phyloP scores from a whole-genome alignment of 768 basidiomycete species.

The Tulasnella sp. region DNA sequence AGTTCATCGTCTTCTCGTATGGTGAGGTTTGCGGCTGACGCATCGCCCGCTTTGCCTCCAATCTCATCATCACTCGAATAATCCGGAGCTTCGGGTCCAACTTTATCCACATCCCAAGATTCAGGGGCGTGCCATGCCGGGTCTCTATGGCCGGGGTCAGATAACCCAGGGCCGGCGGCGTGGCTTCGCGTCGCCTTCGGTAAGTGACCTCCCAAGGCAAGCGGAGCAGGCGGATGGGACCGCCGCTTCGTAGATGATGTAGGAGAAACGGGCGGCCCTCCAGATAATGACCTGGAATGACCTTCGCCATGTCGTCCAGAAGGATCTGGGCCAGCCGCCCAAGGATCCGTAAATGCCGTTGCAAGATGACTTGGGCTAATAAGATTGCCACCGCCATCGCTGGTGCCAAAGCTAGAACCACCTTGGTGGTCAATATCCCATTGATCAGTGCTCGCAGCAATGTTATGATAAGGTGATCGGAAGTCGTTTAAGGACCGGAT shows the following conservation, averaged over 20 bases:
- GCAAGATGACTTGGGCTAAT: neutral
- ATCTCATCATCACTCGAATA: constrained; percentile 10
- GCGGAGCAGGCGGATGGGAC: no score
- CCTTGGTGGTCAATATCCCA: neutral
- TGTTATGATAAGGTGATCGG: neutral
- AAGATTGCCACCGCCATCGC: constrained; percentile 7
- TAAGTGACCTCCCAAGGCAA: no score
- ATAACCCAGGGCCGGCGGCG: no score
- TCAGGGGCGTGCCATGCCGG: constrained; percentile 56
- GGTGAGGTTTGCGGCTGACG: neutral
- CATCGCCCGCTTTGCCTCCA: neutral
- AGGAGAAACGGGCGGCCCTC: no score
- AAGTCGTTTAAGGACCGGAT: constrained; percentile 5
- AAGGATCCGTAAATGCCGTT: constrained; percentile 8
- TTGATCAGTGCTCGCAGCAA: neutral
- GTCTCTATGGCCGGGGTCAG: constrained; percentile 23
- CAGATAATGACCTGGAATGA: no score
- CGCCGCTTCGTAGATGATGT: no score
- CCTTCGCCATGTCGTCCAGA: no score
- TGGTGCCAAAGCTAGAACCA: neutral
- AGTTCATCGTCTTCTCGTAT: neutral
- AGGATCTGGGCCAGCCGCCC: no score
- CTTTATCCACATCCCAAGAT: constrained; percentile 57
- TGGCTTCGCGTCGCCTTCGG: no score
- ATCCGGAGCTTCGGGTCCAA: neutral